Evolutionary conservation across 2,329 filamentous ascomycete genomes (phyloP).

Genomic region (Fusarium phyllophilum): DNA sequence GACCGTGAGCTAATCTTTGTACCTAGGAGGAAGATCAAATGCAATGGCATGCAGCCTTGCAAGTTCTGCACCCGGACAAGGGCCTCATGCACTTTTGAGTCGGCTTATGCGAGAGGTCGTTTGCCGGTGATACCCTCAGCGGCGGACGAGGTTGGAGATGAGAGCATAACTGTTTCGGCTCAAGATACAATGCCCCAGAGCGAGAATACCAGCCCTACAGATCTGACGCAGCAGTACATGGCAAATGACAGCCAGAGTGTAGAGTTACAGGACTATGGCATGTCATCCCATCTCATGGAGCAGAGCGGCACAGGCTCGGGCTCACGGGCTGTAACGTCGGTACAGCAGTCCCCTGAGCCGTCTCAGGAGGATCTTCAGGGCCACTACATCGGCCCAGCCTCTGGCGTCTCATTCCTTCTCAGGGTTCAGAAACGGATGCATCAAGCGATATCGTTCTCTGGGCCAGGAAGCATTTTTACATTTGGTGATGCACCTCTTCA

Average conservation of each 20-base stretch:
- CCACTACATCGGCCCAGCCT: conserved; percentile 48
- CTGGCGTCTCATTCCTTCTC: conserved; percentile 46
- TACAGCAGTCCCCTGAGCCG: conserved; percentile 44
- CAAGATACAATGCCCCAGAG: conserved; percentile 6
- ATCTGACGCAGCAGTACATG: conserved; percentile 13
- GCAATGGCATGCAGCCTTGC: conserved; percentile 41
- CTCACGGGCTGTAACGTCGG: conserved; percentile 21
- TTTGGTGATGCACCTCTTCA: conserved; percentile 62
- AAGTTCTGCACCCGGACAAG: conserved; percentile 37
- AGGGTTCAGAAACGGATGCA: conserved; percentile 47
- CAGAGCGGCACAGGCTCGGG: neutral
- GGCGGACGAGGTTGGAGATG: conserved; percentile 11
- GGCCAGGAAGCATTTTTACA: conserved; percentile 54
- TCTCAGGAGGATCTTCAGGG: conserved; percentile 47
- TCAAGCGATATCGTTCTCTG: conserved; percentile 39
- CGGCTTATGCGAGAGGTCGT: conserved; percentile 41
- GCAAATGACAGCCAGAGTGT: neutral
- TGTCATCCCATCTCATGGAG: conserved; percentile 14
- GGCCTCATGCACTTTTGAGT: conserved; percentile 39
- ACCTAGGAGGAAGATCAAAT: conserved; percentile 41
- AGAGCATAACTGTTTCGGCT: conserved; percentile 8
- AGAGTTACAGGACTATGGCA: conserved; percentile 8
- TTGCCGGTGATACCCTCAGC: conserved; percentile 34
- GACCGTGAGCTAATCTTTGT: conserved; percentile 10
- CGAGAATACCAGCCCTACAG: neutral